phyloP scores from a whole-genome alignment of 257 asterid genomes.

The Solanum gandarillasii region DNA sequence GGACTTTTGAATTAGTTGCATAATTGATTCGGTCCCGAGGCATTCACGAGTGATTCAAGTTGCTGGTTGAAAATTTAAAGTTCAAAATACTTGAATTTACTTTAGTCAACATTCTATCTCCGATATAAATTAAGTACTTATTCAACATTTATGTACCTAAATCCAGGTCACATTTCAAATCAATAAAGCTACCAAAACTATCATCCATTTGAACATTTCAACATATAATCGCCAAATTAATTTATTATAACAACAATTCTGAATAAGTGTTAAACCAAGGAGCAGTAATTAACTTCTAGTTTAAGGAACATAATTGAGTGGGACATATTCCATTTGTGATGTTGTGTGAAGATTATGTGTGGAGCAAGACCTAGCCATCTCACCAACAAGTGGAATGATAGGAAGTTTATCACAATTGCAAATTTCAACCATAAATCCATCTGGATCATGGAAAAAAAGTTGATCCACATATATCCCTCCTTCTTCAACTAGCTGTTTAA shows the following conservation, averaged over 20 bases:
- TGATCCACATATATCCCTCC: slow-evolving; percentile 86
- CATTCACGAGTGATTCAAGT: background rate
- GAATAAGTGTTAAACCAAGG: background rate
- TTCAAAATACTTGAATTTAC: too few species aligned
- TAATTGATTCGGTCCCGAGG: background rate
- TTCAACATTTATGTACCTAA: background rate
- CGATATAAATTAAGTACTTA: background rate
- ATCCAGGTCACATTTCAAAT: background rate
- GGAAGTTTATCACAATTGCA: slow-evolving; percentile 89
- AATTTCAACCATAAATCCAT: slow-evolving; percentile 90
- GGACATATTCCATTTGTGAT: slow-evolving; percentile 32
- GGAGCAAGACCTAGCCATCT: slow-evolving; percentile 58
- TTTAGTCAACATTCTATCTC: too few species aligned
- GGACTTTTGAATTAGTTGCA: too few species aligned
- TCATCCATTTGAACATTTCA: background rate
- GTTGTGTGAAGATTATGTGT: slow-evolving; percentile 39
- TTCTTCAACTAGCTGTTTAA: slow-evolving; percentile 68
- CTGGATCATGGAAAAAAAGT: slow-evolving; percentile 86
- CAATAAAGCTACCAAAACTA: background rate
- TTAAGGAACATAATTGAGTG: background rate
- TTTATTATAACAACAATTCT: background rate
- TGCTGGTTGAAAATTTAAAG: too few species aligned
- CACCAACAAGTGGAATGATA: slow-evolving; percentile 60
- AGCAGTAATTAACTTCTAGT: background rate
- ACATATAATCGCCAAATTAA: background rate